Base-by-base conservation (phyloP, 495 filamentous ascomycete genomes). In the Elaphomyces granulatus region DNA sequence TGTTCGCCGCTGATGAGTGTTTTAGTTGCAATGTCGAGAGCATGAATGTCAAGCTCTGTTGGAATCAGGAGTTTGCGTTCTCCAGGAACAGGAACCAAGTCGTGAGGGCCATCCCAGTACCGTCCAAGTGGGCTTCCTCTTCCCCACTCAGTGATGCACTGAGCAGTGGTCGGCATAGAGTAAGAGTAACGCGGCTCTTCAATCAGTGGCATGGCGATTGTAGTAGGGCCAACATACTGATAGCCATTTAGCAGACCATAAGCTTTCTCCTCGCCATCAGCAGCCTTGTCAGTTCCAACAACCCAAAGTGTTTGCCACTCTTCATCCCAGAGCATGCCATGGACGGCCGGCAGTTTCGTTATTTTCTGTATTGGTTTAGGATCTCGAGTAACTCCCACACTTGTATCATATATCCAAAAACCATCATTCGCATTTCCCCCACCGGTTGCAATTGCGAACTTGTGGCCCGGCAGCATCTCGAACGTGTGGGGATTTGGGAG, bases 261-360 rank as follows among this genome's bases (percentile, higher is more conserved):
- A 19, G 54, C 54, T 2, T 36, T 32, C 37, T 57, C 54, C 8
- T 49, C 47, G 2, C 54, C 54, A 41, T 57, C 54, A 7, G 54
- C 54, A 1, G 54, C 54, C 2, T 36, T 43, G 32, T 57, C 47
- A 12, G 54, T 57, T 1, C 54, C 54, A 3, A 42, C 37, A 4
- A 52, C 54, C 54, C 52, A 53, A 15, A 57, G 31, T 47, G 51
- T 47, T 37, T 53, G 52, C 2, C 35, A 47, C 26, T 45, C 20
- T 20, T 57, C 54, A 20, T 57, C 54, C 54, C 52, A 57, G 32
- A 57, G 52, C 52, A 57, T 42, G 8, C 33, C 50, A 35, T 57
- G 54, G 16, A 57, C 53, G 15, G 54, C 54, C 0, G 49, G 49
- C 0, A 57, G 44, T 30, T 52, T 52, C 4, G 52, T 54, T 30